A percentile compares a stretch with the other conserved stretches of the same genome.
Conservation (phyloP, 768 basidiomycete species). For the Coprinellus micaceus region DNA sequence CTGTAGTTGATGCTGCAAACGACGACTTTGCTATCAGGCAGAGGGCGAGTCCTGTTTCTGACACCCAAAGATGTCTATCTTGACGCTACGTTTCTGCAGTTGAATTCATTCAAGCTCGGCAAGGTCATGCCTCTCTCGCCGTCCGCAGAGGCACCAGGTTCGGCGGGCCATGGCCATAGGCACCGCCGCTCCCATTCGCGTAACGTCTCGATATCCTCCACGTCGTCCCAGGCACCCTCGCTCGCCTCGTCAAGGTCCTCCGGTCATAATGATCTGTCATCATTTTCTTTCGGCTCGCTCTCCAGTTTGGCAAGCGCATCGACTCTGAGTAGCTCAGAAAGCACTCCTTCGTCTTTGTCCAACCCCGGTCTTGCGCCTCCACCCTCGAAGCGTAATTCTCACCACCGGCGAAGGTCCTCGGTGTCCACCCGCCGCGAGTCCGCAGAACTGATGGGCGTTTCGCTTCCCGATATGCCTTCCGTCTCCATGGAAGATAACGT, state of each 20-base stretch:
- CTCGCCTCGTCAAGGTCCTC: slow-evolving; percentile 31
- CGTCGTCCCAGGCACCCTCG: slow-evolving; percentile 38
- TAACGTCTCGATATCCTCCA: slow-evolving; percentile 53
- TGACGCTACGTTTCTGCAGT: slow-evolving; percentile 33
- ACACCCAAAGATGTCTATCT: slow-evolving; percentile 6
- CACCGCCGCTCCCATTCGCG: slow-evolving; percentile 64
- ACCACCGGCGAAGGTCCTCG: slow-evolving; percentile 81
- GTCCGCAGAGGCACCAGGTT: slow-evolving; percentile 21
- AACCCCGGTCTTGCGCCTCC: slow-evolving; percentile 23
- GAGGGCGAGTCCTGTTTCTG: slow-evolving; percentile 29
- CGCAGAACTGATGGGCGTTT: slow-evolving; percentile 85
- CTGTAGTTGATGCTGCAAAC: slow-evolving; percentile 23
- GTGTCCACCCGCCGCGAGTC: slow-evolving; percentile 89
- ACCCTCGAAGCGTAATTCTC: slow-evolving; percentile 64
- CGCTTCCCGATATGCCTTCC: slow-evolving; percentile 62
- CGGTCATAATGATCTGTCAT: slow-evolving; percentile 19
- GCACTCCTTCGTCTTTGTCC: slow-evolving; percentile 20
- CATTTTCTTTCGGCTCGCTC: slow-evolving; percentile 19
- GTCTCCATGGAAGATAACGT: slow-evolving; percentile 64
- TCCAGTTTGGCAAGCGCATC: not conserved
- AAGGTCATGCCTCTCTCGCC: slow-evolving; percentile 37
- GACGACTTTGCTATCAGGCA: slow-evolving; percentile 40
- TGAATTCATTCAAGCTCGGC: slow-evolving; percentile 73
- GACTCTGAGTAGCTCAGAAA: not conserved
- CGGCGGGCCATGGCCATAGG: slow-evolving; percentile 46